Evolutionary conservation across 1,284 basidiomycete species (phyloP), one percentile per base, ranked within the genome.

Genomic region (Volvariella surrecta): DNA sequence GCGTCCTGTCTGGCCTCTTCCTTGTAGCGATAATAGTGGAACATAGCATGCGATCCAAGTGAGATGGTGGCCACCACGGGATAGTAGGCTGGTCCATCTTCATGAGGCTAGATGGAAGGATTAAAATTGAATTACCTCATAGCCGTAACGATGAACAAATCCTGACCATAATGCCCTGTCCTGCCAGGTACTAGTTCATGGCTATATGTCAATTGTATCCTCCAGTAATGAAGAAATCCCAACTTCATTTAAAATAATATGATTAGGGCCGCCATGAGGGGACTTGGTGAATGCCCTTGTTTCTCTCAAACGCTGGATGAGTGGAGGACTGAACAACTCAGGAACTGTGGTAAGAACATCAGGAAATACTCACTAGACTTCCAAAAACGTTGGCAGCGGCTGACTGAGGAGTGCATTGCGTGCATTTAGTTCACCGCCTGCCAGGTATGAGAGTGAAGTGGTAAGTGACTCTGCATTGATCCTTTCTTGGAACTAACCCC

Each of bases 21-120:
- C 46, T 59, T 62, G 54, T 90, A 93, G 46, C 73, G 74, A 59
- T 90, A 90, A 57, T 95, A 83, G 61, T 95, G 80, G 54, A 97
- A 85, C 37, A 92, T 67, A 1, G 86, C 72, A 61, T 92, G 85
- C 0, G 88, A 86, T 21, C 85, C 86, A 43, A 97, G 67, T 9
- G 91, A 93, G 45, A 97, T 68, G 8, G 93, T 97, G 1, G 90
- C 86, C 0, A 97, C 93, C 4, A 87, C 80, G 0, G 92, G 88
- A 53, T 82, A 71, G 64, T 96, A 97, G 2, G 86, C 79, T 0
- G 86, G 82, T 0, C 94, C 93, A 58, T 97, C 94, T 63, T 96
- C 83, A 55, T 96, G 94, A 1, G 92, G 90, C 89, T 92, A 58
- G 20, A 16, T 10, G n/a, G n/a, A n/a, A n/a, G 16, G 8, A 6